phyloP scores from a whole-genome alignment of 2,329 filamentous ascomycete genomes.

The Trematosphaeria pertusa region DNA sequence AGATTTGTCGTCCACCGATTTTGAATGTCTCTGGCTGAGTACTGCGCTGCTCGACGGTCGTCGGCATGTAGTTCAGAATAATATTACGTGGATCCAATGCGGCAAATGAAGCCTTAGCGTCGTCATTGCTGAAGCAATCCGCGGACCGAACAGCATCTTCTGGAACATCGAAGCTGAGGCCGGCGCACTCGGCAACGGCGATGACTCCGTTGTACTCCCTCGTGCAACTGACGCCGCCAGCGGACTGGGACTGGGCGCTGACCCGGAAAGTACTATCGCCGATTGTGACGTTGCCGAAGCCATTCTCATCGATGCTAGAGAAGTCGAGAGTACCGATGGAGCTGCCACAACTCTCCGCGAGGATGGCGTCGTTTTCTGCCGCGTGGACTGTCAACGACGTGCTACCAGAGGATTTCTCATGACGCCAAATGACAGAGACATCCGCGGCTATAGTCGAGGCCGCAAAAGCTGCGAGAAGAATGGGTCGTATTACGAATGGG shows the following conservation, averaged over 20 bases:
- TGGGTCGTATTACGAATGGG: not conserved
- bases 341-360: conserved; percentile 6
- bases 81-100: not conserved
- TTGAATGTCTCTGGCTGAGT: not conserved
- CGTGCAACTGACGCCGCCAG: conserved; percentile 6
- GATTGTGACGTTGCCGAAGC: conserved; percentile 5
- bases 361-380: not conserved
- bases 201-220: conserved; percentile 6
- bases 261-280: conserved; percentile 1
- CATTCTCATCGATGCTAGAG: conserved; percentile 6
- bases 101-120: conserved; percentile 3
- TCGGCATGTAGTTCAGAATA: not conserved
- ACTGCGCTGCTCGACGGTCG: not conserved
- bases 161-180: conserved; percentile 3
- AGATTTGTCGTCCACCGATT: not conserved
- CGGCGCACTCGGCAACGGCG: conserved; percentile 2
- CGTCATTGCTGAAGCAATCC: conserved; percentile 5
- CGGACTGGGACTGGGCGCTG: conserved; percentile 2
- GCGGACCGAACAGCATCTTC: conserved; percentile 2
- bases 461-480: conserved; percentile 3
- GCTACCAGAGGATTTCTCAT: conserved; percentile 7
- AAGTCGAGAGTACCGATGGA: conserved; percentile 7
- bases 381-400: conserved; percentile 4
- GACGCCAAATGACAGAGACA: conserved; percentile 8
- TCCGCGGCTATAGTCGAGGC: conserved; percentile 5